These are phyloP conservation scores for Rehmannia glutinosa DNA, from an alignment of 257 asterid species.

Conservation along the genomic window DNA sequence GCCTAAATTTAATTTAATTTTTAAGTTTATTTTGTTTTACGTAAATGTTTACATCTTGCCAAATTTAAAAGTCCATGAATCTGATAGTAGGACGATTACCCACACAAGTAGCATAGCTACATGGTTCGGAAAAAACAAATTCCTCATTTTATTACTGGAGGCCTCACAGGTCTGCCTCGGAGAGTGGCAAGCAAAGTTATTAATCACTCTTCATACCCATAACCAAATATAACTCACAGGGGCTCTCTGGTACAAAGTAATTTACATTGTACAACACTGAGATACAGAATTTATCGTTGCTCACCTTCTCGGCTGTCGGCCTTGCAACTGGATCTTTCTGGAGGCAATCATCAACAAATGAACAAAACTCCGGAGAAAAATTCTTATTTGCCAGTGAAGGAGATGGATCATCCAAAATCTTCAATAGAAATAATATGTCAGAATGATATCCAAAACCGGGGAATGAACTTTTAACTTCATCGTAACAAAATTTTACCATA, in stretches of 20 bases:
- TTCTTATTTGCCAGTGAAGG: slow-evolving; percentile 65
- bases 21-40: not conserved
- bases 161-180: no score
- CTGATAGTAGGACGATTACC: no score
- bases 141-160: no score
- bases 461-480: not conserved
- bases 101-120: no score
- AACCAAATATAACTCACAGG: not conserved
- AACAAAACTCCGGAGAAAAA: slow-evolving; percentile 84
- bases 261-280: slow-evolving; percentile 3
- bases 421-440: slow-evolving; percentile 15
- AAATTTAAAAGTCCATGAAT: not conserved
- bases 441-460: slow-evolving; percentile 3
- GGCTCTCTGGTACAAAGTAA: not conserved
- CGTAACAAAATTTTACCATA: not conserved
- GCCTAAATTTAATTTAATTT: not conserved
- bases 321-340: slow-evolving; percentile 74
- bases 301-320: slow-evolving; percentile 96
- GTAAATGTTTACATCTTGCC: not conserved
- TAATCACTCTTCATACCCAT: not conserved
- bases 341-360: slow-evolving; percentile 87
- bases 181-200: not conserved
- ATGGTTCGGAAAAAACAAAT: no score
- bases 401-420: slow-evolving; percentile 98
- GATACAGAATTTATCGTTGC: slow-evolving; percentile 17